These are phyloP conservation scores for Iris macrosiphon DNA, from an alignment of 106 monocot genomes.

Conservation along the genomic window DNA sequence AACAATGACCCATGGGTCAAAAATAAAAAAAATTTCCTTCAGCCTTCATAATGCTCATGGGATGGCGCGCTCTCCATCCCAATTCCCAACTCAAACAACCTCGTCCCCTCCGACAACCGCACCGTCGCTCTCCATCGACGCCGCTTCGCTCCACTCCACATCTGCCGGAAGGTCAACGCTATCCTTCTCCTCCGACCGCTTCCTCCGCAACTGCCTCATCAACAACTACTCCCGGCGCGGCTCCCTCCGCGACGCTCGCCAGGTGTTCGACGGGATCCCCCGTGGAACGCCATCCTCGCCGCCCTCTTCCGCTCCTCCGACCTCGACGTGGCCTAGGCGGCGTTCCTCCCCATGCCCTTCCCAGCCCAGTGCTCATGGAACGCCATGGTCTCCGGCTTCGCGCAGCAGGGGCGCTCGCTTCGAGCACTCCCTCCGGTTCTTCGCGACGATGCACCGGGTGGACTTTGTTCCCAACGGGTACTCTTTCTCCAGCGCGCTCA, in stretches of 20 bases:
- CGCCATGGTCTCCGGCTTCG: slow-evolving; percentile 63
- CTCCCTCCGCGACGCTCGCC: slow-evolving; percentile 24
- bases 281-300: slow-evolving; percentile 42
- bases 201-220: slow-evolving; percentile 70
- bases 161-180: slow-evolving; percentile 25
- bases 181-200: slow-evolving; percentile 53
- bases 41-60: too few relatives aligned
- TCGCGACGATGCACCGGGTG: slow-evolving; percentile 40
- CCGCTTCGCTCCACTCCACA: too few relatives aligned
- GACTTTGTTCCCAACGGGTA: slow-evolving; percentile 38
- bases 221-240: slow-evolving; percentile 50
- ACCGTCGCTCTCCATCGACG: too few relatives aligned
- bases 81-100: too few relatives aligned
- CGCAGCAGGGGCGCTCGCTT: slow-evolving; percentile 51
- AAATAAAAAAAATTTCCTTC: too few relatives aligned
- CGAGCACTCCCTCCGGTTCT: slow-evolving; percentile 28
- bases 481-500: slow-evolving; percentile 56
- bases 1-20: too few relatives aligned
- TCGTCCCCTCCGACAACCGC: too few relatives aligned
- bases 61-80: too few relatives aligned
- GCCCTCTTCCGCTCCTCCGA: slow-evolving; percentile 23
- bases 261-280: slow-evolving; percentile 46
- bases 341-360: slow-evolving; percentile 40
- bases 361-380: slow-evolving; percentile 81
- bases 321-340: slow-evolving; percentile 16